Conservation (phyloP, 805 yeast genomes). For the Gaillardinia entomophila region DNA sequence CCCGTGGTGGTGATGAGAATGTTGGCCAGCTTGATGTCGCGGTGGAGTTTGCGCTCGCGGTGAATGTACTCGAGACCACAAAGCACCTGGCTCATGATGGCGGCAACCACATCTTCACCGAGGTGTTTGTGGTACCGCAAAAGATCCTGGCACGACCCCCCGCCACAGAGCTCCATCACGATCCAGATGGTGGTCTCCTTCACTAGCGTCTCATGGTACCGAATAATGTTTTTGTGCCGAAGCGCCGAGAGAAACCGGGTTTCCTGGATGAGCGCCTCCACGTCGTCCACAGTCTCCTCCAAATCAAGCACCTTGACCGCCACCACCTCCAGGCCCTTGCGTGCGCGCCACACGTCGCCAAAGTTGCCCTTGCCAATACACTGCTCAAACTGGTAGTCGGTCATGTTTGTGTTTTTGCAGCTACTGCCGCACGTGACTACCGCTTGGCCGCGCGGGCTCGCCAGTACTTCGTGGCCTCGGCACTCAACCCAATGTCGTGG, state of each 20-base stretch:
- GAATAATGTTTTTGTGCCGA: slow-evolving; percentile 61
- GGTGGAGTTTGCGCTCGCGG: slow-evolving; percentile 67
- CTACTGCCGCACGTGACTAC: too few relatives aligned
- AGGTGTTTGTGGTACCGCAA: slow-evolving; percentile 50
- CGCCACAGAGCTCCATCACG: slow-evolving; percentile 93
- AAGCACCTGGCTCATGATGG: slow-evolving; percentile 57
- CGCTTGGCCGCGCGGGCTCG: too few relatives aligned
- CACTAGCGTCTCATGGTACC: slow-evolving; percentile 54
- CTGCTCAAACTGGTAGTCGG: slow-evolving; percentile 27
- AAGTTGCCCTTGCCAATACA: slow-evolving; percentile 82
- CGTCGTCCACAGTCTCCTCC: slow-evolving; percentile 74
- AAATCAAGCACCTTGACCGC: slow-evolving; percentile 86
- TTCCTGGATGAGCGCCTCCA: slow-evolving; percentile 67
- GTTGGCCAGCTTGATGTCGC: slow-evolving; percentile 90
- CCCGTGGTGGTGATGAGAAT: slow-evolving; percentile 69
- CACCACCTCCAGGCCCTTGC: slow-evolving; percentile 38
- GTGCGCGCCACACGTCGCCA: slow-evolving; percentile 78
- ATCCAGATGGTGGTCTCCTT: slow-evolving; percentile 74
- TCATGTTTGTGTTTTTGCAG: slow-evolving; percentile 1
- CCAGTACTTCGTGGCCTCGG: slow-evolving; percentile 54
- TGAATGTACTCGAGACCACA: slow-evolving; percentile 76
- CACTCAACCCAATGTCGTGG: slow-evolving; percentile 32
- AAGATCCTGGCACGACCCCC: slow-evolving; percentile 83
- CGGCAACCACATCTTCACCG: slow-evolving; percentile 55
- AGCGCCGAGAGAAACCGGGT: slow-evolving; percentile 68